Conservation (phyloP, 176 grass and related monocot species). For the Musa schizocarpa region DNA sequence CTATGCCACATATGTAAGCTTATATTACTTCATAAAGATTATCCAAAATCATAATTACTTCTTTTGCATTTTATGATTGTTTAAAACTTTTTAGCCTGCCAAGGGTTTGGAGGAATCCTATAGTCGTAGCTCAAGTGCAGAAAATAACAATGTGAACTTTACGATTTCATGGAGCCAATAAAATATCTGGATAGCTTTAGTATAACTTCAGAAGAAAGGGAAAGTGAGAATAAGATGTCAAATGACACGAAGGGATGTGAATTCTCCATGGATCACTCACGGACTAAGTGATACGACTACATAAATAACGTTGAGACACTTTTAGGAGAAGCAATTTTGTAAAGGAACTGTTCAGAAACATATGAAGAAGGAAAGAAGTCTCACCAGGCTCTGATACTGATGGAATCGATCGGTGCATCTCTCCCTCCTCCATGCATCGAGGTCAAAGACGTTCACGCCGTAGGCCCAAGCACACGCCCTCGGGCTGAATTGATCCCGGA, state of each 20-base stretch:
- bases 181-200: too few relatives aligned
- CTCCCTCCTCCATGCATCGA: conserved; percentile 68
- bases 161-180: too few relatives aligned
- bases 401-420: conserved; percentile 79
- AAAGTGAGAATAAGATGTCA: too few relatives aligned
- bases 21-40: not conserved
- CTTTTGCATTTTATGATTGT: not conserved
- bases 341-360: not conserved
- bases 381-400: conserved; percentile 74
- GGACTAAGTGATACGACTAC: not conserved
- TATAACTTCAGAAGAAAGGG: too few relatives aligned
- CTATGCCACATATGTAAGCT: not conserved
- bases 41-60: not conserved
- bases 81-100: not conserved
- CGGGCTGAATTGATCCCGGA: conserved; percentile 52
- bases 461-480: conserved; percentile 73
- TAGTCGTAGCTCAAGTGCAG: too few relatives aligned
- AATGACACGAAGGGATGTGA: not conserved
- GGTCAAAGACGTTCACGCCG: conserved; percentile 89
- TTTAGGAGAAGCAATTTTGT: not conserved
- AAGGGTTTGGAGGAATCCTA: not conserved
- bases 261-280: not conserved
- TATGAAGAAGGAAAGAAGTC: not conserved
- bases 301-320: not conserved
- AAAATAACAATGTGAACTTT: too few relatives aligned